A percentile compares a stretch with the other conserved stretches of the same genome.
phyloP scores from a whole-genome alignment of 2,329 filamentous ascomycete species.

The Akanthomyces muscarius region DNA sequence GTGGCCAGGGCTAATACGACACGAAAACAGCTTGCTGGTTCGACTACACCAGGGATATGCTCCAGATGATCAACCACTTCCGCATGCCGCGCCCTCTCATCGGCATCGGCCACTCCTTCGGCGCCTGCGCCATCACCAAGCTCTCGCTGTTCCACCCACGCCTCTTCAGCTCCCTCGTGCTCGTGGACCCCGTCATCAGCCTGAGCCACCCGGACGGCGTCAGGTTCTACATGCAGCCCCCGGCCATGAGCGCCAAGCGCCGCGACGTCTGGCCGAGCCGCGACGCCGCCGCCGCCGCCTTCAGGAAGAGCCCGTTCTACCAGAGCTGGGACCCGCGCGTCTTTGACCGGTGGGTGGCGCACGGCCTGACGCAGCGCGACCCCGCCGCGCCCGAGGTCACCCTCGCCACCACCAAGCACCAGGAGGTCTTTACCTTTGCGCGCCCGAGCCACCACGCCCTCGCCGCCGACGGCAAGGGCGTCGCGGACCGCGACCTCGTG shows the following conservation, averaged over 20 bases:
- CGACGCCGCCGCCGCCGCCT: slow-evolving; percentile 60
- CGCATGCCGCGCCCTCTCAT: slow-evolving; percentile 75
- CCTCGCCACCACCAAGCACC: slow-evolving; percentile 77
- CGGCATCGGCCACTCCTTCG: slow-evolving; percentile 87
- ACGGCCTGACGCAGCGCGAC: slow-evolving; percentile 67
- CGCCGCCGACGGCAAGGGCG: slow-evolving; percentile 32
- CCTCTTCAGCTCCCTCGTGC: slow-evolving; percentile 67
- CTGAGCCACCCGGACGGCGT: slow-evolving; percentile 37
- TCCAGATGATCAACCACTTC: slow-evolving; percentile 82
- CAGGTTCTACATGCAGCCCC: slow-evolving; percentile 35
- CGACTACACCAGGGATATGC: slow-evolving; percentile 79
- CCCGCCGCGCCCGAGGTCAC: slow-evolving; percentile 52
- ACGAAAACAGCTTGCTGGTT: slow-evolving; percentile 68
- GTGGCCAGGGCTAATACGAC: neutral
- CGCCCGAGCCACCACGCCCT: slow-evolving; percentile 53
- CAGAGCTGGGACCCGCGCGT: slow-evolving; percentile 76
- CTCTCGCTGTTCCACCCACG: slow-evolving; percentile 75
- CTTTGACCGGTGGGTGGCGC: slow-evolving; percentile 56
- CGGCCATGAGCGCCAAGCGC: slow-evolving; percentile 63
- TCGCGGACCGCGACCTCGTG: slow-evolving; percentile 38
- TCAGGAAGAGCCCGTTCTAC: slow-evolving; percentile 68
- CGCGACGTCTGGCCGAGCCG: slow-evolving; percentile 81
- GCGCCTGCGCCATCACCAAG: slow-evolving; percentile 68
- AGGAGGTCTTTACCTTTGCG: slow-evolving; percentile 69
- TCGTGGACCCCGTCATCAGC: slow-evolving; percentile 81